Base-by-base conservation (phyloP, 2,329 filamentous ascomycete genomes). In the Penicillium hordei region DNA sequence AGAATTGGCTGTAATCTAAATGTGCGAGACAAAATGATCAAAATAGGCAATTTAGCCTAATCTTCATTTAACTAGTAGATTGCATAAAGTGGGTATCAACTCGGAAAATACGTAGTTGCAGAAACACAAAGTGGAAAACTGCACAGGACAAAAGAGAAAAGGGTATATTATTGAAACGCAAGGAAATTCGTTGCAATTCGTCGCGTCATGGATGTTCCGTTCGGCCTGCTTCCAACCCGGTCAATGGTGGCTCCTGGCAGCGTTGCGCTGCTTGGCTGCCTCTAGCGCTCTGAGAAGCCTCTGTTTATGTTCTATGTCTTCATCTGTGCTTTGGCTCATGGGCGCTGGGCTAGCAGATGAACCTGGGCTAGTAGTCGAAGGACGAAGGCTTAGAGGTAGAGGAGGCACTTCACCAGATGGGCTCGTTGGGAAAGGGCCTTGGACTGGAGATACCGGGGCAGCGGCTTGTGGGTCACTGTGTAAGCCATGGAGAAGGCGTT, bases 261-360 rank as follows among this genome's bases (percentile, higher is more conserved):
- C 80, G 70, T 85, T 84, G 60, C 82, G 75, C 70, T 74, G 78
- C 72, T 83, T 84, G 9, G 82, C 82, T 56, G 79, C 78, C 59
- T 83, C 81, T 53, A 84, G 67, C 33, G 82, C 82, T 61, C 72
- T 78, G 45, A 76, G 78, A 49, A 83, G 66, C 61, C 81, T 74
- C 58, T 76, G 72, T 58, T 81, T 74, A 64, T 80, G 80, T 59
- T 79, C 77, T 13, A 68, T 63, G 53, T 79, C 76, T 19, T 70
- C 68, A 15, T 68, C 62, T 21, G 62, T 38, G 10, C 55, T 57
- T 46, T 34, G 57, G 15, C 33, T 36, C 23, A 55, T 25, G 15
- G 48, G 52, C 31, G 36, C 42, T 15, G 53, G 46, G 42, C 33
- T 48, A 29, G 62, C 39, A 21, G 53, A 57, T 6, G 50, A 48